Evolutionary conservation across 2,329 filamentous ascomycete genomes (phyloP).

Genomic region (Diaporthe sp.): DNA sequence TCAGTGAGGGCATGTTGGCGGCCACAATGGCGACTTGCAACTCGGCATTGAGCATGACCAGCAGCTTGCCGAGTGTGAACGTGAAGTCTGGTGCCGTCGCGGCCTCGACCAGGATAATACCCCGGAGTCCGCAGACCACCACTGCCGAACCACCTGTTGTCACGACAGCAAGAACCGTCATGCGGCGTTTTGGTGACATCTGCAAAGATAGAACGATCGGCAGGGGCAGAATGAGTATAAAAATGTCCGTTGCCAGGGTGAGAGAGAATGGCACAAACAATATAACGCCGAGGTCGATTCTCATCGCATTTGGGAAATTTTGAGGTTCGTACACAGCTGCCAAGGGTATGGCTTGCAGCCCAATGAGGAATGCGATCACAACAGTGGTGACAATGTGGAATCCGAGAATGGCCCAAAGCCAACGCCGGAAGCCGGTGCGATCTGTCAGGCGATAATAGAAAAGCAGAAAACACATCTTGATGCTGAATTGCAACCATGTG

Average conservation of each 20-base stretch:
- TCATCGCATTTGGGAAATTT: not conserved
- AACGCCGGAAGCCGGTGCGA: conserved; percentile 42
- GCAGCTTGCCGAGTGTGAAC: conserved; percentile 48
- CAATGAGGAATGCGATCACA: conserved; percentile 46
- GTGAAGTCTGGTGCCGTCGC: conserved; percentile 45
- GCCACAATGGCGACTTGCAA: conserved; percentile 49
- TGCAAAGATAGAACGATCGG: conserved; percentile 59
- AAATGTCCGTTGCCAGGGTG: not conserved
- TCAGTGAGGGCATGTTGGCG: conserved; percentile 49
- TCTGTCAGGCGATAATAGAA: conserved; percentile 50
- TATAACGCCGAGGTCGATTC: not conserved
- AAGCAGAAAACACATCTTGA: conserved; percentile 50
- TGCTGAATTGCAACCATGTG: conserved; percentile 47
- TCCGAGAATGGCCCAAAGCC: conserved; percentile 45
- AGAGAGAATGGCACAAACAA: not conserved
- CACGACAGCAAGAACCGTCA: conserved; percentile 44
- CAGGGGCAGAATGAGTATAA: conserved; percentile 47
- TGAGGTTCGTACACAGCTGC: not conserved
- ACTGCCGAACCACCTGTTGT: conserved; percentile 47
- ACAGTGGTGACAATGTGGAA: conserved; percentile 46
- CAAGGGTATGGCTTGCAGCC: conserved; percentile 41
- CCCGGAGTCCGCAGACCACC: conserved; percentile 52
- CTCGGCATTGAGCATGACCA: conserved; percentile 49
- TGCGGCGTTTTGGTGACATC: conserved; percentile 50
- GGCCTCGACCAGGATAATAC: conserved; percentile 58